Percentiles rank a stretch among this genome's conserved stretches.
These are phyloP conservation scores for Vitis hybrid DNA, from an alignment of 177 flowering plant species.

Conservation along the genomic window DNA sequence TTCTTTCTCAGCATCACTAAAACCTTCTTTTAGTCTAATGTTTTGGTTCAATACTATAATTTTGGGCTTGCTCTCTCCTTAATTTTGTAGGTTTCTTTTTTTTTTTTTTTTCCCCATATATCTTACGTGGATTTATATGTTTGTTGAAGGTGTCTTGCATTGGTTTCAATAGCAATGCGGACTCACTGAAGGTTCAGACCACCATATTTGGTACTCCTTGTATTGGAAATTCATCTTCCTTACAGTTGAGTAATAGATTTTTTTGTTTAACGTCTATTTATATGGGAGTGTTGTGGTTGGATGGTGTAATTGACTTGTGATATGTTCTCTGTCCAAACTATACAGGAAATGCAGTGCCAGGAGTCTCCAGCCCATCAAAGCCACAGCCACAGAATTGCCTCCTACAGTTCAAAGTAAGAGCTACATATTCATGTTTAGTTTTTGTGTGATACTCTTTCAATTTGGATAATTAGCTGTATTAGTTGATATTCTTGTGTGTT, in stretches of 20 bases:
- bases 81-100: background rate
- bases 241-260: conserved; percentile 46
- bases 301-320: background rate
- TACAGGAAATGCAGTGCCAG: conserved; percentile 39
- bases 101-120: background rate
- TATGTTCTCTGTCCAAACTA: background rate
- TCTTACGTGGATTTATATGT: background rate
- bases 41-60: too few species aligned
- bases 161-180: conserved; percentile 25
- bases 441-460: background rate
- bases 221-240: conserved; percentile 33
- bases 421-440: background rate
- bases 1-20: too few species aligned
- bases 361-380: conserved; percentile 57
- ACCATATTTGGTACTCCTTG: conserved; percentile 45
- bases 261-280: background rate
- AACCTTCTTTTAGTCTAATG: too few species aligned
- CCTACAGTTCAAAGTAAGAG: conserved; percentile 60
- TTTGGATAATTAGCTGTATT: background rate
- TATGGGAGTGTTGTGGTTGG: background rate
- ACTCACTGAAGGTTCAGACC: conserved; percentile 28
- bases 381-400: conserved; percentile 85
- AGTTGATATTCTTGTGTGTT: conserved; percentile 5
- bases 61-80: background rate
- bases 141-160: conserved; percentile 29